These are phyloP conservation scores for Sclerotinia sclerotiorum DNA, from an alignment of 2,329 filamentous ascomycete genomes.

Conservation along the genomic window DNA sequence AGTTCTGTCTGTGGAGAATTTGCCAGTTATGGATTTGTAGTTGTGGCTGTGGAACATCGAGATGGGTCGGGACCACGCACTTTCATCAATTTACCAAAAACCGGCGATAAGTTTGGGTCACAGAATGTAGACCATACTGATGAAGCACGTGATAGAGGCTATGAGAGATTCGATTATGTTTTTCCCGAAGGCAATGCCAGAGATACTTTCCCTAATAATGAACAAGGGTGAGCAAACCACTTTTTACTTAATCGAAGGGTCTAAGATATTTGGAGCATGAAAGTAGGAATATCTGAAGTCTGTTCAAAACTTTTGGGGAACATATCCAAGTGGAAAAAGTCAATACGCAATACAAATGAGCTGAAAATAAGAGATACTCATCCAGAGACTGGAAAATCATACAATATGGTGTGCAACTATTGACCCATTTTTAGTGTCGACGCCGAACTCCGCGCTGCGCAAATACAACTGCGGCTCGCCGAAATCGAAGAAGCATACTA, in stretches of 20 bases:
- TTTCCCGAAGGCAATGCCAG: conserved; percentile 56
- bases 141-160: conserved; percentile 43
- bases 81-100: conserved; percentile 56
- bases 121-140: conserved; percentile 39
- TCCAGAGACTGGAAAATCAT: neutral
- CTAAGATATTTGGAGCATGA: too few species aligned
- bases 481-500: conserved; percentile 64
- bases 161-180: conserved; percentile 60
- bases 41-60: conserved; percentile 63
- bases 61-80: conserved; percentile 63
- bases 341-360: neutral
- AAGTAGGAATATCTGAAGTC: neutral
- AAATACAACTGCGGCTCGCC: conserved; percentile 61
- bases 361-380: neutral
- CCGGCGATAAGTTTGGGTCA: conserved; percentile 42
- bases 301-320: neutral
- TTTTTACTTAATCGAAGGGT: neutral
- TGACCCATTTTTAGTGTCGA: conserved; percentile 48
- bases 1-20: conserved; percentile 64
- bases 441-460: conserved; percentile 56
- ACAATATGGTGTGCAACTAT: neutral
- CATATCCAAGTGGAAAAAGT: neutral
- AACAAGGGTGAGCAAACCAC: conserved; percentile 45
- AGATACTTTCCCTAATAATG: conserved; percentile 55
- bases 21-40: conserved; percentile 64